Conservation (phyloP, 2,329 filamentous ascomycete genomes). For the Diplodia seriata region DNA sequence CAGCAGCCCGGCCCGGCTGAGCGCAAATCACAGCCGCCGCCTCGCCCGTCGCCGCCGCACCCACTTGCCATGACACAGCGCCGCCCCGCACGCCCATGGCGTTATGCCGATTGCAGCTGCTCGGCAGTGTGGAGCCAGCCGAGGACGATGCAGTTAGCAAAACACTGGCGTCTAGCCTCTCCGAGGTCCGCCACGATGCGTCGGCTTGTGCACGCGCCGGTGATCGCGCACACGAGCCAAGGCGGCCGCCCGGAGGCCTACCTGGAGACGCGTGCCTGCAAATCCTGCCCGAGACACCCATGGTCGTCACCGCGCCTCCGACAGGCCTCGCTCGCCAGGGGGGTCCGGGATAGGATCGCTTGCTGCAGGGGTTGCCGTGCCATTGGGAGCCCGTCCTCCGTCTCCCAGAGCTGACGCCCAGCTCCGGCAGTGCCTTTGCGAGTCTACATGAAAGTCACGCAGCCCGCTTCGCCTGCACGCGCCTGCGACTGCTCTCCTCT, state of each 20-base stretch:
- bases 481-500: background rate
- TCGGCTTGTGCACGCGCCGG: conserved; percentile 18
- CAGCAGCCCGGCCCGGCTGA: conserved; percentile 5
- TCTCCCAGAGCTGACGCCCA: conserved; percentile 31
- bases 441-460: conserved; percentile 22
- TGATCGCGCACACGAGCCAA: conserved; percentile 21
- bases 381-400: conserved; percentile 24
- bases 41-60: background rate
- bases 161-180: conserved; percentile 25
- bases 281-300: conserved; percentile 29
- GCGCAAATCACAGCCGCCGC: conserved; percentile 4
- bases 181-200: conserved; percentile 16
- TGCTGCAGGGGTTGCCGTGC: conserved; percentile 29
- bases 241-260: conserved; percentile 6
- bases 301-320: conserved; percentile 23
- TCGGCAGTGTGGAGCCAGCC: conserved; percentile 9
- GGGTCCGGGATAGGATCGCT: conserved; percentile 10
- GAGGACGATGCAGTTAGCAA: conserved; percentile 3
- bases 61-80: conserved; percentile 14
- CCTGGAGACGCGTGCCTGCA: conserved; percentile 25
- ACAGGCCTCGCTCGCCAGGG: conserved; percentile 19
- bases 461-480: background rate
- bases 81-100: conserved; percentile 3
- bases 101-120: conserved; percentile 12
- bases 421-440: conserved; percentile 5